These are phyloP conservation scores for Chlorella sp. DNA, from an alignment of 139 green algal species.

Conservation along the genomic window DNA sequence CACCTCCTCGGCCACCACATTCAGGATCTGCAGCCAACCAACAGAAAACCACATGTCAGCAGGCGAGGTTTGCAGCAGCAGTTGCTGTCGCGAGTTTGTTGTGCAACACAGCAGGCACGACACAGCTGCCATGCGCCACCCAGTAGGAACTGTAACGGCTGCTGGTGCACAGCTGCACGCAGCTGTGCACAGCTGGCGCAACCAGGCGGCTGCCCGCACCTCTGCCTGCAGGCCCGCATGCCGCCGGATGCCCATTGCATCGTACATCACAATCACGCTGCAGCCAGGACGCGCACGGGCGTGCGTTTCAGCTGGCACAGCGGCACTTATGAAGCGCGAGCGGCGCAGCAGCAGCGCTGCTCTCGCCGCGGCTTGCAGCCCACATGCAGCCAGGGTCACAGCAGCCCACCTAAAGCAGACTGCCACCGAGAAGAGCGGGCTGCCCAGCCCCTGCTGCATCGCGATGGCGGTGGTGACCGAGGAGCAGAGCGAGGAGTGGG, in stretches of 20 bases:
- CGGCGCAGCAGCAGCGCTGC: too few species aligned
- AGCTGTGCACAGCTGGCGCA: too few species aligned
- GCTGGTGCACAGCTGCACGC: too few species aligned
- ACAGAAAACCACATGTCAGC: not conserved
- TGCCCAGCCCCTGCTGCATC: slow-evolving; percentile 85
- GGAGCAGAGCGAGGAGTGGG: slow-evolving; percentile 92
- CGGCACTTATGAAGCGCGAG: too few species aligned
- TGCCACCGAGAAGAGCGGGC: slow-evolving; percentile 86
- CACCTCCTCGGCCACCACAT: slow-evolving; percentile 86
- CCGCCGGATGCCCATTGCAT: slow-evolving; percentile 93
- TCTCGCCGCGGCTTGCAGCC: too few species aligned
- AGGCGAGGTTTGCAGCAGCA: too few species aligned
- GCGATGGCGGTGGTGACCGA: slow-evolving; percentile 91
- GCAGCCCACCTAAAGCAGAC: slow-evolving; percentile 83
- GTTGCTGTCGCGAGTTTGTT: too few species aligned
- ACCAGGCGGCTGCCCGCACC: not conserved
- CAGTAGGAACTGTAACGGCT: too few species aligned
- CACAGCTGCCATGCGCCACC: too few species aligned
- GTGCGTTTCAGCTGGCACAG: too few species aligned
- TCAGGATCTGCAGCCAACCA: slow-evolving; percentile 84
- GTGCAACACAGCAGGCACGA: too few species aligned
- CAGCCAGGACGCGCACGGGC: too few species aligned
- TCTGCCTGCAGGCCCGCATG: slow-evolving; percentile 83
- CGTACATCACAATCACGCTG: slow-evolving; percentile 97
- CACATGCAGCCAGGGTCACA: not conserved